Percentiles rank a stretch among this genome's conserved stretches.
Evolutionary conservation across 2,329 filamentous ascomycete species (phyloP).

Genomic region (Colletotrichum siamense): DNA sequence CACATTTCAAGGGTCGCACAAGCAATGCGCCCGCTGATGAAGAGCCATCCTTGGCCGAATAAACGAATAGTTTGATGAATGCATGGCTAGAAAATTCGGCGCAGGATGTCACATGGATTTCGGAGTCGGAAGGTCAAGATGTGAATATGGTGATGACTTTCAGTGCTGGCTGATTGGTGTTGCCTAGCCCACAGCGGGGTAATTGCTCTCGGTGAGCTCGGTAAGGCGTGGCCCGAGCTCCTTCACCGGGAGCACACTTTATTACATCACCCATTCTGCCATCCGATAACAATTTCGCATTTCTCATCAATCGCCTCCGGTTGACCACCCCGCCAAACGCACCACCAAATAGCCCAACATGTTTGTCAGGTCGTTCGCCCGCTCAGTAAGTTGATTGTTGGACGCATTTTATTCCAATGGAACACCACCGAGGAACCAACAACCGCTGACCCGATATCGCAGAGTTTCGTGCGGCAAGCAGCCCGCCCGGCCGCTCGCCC

Average conservation of each 20-base stretch:
- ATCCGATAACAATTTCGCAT: slow-evolving; percentile 17
- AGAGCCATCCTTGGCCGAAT: too few relatives aligned
- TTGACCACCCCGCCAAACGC: background rate
- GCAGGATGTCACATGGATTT: too few relatives aligned
- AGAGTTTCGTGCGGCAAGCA: slow-evolving; percentile 43
- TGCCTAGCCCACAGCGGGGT: too few relatives aligned
- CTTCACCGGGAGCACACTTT: slow-evolving; percentile 11
- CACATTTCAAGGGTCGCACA: too few relatives aligned
- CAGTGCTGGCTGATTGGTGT: too few relatives aligned
- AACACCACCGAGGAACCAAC: background rate
- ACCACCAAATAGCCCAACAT: background rate
- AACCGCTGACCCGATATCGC: slow-evolving; percentile 2
- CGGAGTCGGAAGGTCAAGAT: too few relatives aligned
- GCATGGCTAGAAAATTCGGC: too few relatives aligned
- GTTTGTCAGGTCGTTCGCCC: slow-evolving; percentile 14
- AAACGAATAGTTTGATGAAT: too few relatives aligned
- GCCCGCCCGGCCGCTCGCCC: slow-evolving; percentile 36
- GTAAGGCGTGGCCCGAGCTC: background rate
- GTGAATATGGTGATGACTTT: too few relatives aligned
- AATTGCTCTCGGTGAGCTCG: background rate
- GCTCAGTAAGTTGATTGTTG: slow-evolving; percentile 15
- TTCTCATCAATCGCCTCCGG: background rate
- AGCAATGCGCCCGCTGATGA: too few relatives aligned
- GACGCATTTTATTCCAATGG: too few relatives aligned
- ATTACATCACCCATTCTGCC: slow-evolving; percentile 18